Base-by-base conservation (phyloP, 257 asterid species). In the Ilex asprella region DNA sequence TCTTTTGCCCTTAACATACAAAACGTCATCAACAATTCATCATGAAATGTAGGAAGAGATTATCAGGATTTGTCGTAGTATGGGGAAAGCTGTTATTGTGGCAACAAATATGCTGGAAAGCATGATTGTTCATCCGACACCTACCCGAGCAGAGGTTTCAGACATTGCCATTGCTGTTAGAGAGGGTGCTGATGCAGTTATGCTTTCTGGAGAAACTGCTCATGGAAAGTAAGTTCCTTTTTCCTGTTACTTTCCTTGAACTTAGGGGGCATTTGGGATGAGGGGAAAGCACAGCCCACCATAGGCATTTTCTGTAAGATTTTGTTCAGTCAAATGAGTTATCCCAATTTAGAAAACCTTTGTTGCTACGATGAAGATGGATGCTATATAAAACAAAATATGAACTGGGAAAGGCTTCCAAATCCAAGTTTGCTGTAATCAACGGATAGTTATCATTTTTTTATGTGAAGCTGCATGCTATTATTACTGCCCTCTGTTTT, bases 121-220 rank as follows among this genome's bases (percentile, higher is more conserved):
- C 85, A 92, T 92, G 99, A 92, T 89, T 74, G 88, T 84, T 35
- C 99, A 92, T 74, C 99, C 99, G 10, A 89, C 95, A 56, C 99
- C 99, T 51, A 92, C 99, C 11, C 82, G 99, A 63, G 99, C 99
- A 64, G 99, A 92, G 82, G 99, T 92, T 31, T 89, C 99, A 13
- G 99, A 92, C 69, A 92, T 92, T 66, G 88, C 99, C 2, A 92
- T 92, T 49, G 98, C 97, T 67, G 99, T 92, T 58, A 79, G 78
- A 79, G 99, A 92, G 64, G 95, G 99, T 31, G 91, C 99, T 30
- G 99, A 92, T 78, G 97, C 97, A n/a, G 89, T 92, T 71, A 92
- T 92, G 99, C 99, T 89, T 71, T 92, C 99, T 46, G 99, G 99
- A 75, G 99, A 92, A 89, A 92, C 99, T 60, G 99, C 99, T 32